Conservation (phyloP, 306 rosid species). For the Castanopsis chinensis region DNA sequence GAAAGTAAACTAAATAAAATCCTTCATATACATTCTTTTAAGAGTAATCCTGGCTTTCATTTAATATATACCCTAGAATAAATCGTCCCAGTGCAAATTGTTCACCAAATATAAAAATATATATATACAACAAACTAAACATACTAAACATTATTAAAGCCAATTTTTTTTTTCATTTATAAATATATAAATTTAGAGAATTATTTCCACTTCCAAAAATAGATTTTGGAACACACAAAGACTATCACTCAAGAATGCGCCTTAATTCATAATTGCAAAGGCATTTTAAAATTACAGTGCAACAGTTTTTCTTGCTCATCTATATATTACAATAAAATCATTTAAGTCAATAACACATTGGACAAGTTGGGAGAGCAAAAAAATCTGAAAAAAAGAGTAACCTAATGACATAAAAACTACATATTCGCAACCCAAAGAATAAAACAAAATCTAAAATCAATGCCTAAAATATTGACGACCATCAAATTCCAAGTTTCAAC, state of each 20-base stretch:
- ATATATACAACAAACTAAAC: not conserved
- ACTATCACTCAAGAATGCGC: not conserved
- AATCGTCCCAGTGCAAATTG: not conserved
- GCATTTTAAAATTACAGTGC: not conserved
- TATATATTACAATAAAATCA: not conserved
- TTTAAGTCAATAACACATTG: not conserved
- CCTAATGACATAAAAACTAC: not conserved
- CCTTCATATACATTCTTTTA: not conserved
- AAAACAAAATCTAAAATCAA: not conserved
- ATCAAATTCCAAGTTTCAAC: too few species aligned
- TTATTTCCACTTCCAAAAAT: not conserved
- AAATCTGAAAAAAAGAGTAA: not conserved
- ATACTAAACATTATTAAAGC: not conserved
- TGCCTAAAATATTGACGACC: too few species aligned
- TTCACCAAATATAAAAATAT: not conserved
- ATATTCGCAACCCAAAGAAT: not conserved
- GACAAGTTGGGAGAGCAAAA: not conserved
- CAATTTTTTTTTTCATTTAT: not conserved
- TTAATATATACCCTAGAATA: not conserved
- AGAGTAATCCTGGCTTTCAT: not conserved
- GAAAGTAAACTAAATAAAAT: slow-evolving; percentile 4
- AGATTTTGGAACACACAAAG: not conserved
- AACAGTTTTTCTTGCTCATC: not conserved
- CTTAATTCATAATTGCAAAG: not conserved
- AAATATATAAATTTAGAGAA: not conserved